Evolutionary conservation across 192 early-diverging fungal species (phyloP), one percentile per base, ranked within the genome.

Genomic region (Endogone sp.): DNA sequence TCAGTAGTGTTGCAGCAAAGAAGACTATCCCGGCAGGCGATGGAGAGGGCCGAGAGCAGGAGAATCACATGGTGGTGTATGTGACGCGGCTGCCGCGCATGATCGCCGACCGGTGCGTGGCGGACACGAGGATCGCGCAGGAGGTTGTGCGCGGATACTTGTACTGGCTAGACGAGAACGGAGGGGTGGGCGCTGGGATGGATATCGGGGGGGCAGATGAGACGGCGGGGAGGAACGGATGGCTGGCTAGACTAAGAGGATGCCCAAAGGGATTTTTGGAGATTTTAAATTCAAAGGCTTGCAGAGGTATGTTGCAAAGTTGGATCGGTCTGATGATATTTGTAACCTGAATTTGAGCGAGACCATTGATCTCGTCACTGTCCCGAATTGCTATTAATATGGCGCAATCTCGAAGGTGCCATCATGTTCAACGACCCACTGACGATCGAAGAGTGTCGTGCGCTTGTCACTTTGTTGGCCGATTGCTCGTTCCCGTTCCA

Each of bases 371-470:
- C 24, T 25, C 26, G 22, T 27, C 65, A 3, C 13, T 37, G 28
- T 67, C n/a, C n/a, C n/a, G n/a, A n/a, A n/a, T n/a, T n/a, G n/a
- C n/a, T n/a, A n/a, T n/a, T n/a, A n/a, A n/a, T n/a, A n/a, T n/a
- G n/a, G n/a, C n/a, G n/a, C n/a, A n/a, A n/a, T n/a, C n/a, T n/a
- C n/a, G n/a, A n/a, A 87, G 88, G 73, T 71, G 89, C 92, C 11
- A 90, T 93, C 25, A 92, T 87, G 86, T 93, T 93, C 74, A 90
- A 90, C 49, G 89, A 91, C 55, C 65, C 62, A 22, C 75, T 93
- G 2, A 71, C 79, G 0, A 13, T 68, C 8, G 61, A 67, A 3
- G 71, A 83, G 49, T 92, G 90, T 75, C 56, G 72, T 60, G 30
- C 64, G 13, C 61, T 93, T n/a, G 75, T 92, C 2, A 11, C 71